phyloP scores from a whole-genome alignment of 495 filamentous ascomycete species.

The Parachaetomium inaequale region DNA sequence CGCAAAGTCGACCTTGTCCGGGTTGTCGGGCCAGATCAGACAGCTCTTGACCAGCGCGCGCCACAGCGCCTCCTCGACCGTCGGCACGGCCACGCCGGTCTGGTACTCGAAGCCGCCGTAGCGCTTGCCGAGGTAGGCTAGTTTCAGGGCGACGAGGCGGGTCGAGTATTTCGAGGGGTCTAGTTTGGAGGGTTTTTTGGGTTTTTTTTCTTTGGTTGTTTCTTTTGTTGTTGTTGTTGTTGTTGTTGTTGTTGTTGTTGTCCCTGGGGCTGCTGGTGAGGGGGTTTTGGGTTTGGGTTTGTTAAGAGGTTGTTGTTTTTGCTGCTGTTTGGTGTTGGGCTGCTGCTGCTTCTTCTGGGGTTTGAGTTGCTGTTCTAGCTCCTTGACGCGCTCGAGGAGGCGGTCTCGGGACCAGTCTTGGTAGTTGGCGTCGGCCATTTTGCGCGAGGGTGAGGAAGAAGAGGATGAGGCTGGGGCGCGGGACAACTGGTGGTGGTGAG shows the following conservation, averaged over 20 bases:
- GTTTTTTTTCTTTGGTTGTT: slow-evolving; percentile 35
- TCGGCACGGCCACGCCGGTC: slow-evolving; percentile 60
- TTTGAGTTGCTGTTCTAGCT: slow-evolving; percentile 49
- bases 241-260: slow-evolving; percentile 13
- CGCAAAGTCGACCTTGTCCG: slow-evolving; percentile 62
- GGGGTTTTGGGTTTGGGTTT: slow-evolving; percentile 4
- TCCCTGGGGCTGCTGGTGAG: slow-evolving; percentile 12
- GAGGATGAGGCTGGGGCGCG: neutral
- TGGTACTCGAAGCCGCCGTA: slow-evolving; percentile 93
- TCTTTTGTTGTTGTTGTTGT: slow-evolving; percentile 9
- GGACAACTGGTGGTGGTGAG: neutral
- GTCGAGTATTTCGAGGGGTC: slow-evolving; percentile 79
- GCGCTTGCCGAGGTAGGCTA: slow-evolving; percentile 84
- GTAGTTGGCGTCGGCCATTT: slow-evolving; percentile 36
- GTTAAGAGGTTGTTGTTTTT: slow-evolving; percentile 2
- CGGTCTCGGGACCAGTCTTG: slow-evolving; percentile 59
- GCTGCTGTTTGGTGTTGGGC: neutral
- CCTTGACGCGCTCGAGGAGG: slow-evolving; percentile 61
- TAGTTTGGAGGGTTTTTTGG: slow-evolving; percentile 33
- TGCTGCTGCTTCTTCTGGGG: neutral
- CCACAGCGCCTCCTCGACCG: slow-evolving; percentile 89
- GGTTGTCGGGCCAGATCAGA: slow-evolving; percentile 68
- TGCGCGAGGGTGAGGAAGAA: neutral
- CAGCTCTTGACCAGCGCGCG: slow-evolving; percentile 76
- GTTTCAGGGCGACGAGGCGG: slow-evolving; percentile 81